Conservation (phyloP, 495 filamentous ascomycete genomes). For the Aspergillus incahuasiensis region DNA sequence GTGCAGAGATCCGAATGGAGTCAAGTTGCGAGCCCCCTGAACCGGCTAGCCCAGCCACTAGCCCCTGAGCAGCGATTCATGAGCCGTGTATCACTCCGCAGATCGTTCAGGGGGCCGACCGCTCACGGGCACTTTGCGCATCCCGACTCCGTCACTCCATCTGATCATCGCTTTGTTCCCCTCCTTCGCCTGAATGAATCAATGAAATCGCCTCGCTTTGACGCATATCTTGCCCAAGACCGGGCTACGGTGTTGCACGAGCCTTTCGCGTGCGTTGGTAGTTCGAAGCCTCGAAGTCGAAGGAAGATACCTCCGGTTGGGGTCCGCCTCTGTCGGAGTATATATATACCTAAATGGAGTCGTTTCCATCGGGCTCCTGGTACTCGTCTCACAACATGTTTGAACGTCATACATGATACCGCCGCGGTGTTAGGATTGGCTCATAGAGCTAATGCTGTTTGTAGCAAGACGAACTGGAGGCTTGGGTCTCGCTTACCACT, state of each 20-base stretch:
- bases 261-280: background rate
- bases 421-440: background rate
- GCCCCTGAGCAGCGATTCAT: constrained; percentile 4
- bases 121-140: background rate
- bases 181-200: background rate
- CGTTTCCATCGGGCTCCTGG: background rate
- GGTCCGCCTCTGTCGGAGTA: background rate
- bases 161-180: background rate
- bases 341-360: background rate
- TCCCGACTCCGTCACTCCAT: background rate
- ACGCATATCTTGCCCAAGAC: background rate
- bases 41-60: background rate
- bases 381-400: background rate
- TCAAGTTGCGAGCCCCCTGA: background rate
- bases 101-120: constrained; percentile 6
- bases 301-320: background rate
- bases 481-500: too few species aligned
- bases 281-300: background rate
- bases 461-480: too few species aligned
- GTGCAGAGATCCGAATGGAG: constrained; percentile 7
- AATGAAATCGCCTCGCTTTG: background rate
- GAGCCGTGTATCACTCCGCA: constrained; percentile 6
- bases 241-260: background rate
- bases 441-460: too few species aligned
- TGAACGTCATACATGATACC: background rate